phyloP scores from a whole-genome alignment of 2,329 filamentous ascomycete genomes.

The Fusarium poae region DNA sequence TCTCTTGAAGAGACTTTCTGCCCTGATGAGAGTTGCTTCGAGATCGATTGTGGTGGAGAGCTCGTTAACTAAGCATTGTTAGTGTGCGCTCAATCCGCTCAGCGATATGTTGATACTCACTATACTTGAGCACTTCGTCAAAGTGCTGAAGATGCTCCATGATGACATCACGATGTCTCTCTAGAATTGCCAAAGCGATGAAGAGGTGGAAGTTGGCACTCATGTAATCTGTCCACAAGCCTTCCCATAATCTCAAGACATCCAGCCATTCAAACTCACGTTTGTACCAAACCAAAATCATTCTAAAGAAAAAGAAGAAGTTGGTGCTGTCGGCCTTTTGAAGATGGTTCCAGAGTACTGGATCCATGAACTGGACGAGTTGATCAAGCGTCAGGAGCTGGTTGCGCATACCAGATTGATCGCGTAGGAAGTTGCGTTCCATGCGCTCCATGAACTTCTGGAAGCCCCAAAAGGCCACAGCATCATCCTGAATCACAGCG shows the following conservation, averaged over 20 bases:
- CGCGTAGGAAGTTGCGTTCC: conserved; percentile 95
- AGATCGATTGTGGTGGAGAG: conserved; percentile 94
- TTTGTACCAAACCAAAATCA: conserved; percentile 99
- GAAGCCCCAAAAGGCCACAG: conserved; percentile 96
- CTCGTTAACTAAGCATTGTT: conserved; percentile 80
- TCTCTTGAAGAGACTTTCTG: conserved; percentile 87
- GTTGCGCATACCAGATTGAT: conserved; percentile 94
- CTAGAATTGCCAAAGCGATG: conserved; percentile 90
- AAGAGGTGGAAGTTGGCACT: conserved; percentile 95
- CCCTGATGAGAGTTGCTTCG: conserved; percentile 84
- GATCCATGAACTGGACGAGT: conserved; percentile 96
- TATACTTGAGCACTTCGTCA: conserved; percentile 96
- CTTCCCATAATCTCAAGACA: conserved; percentile 90
- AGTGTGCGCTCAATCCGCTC: conserved; percentile 16
- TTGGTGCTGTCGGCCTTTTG: conserved; percentile 94
- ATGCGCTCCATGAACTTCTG: conserved; percentile 97
- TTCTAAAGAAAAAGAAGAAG: conserved; percentile 99
- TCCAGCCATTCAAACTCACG: conserved; percentile 94
- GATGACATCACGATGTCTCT: conserved; percentile 96
- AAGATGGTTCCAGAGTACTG: conserved; percentile 90
- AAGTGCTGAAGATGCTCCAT: conserved; percentile 95
- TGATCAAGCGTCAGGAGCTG: conserved; percentile 94
- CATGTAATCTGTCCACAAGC: conserved; percentile 91
- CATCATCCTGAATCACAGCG: conserved; percentile 96
- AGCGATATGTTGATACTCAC: conserved; percentile 63